Base-by-base conservation (phyloP, 1,139 yeast genomes). In the Magnusiomyces tetraspermus region DNA sequence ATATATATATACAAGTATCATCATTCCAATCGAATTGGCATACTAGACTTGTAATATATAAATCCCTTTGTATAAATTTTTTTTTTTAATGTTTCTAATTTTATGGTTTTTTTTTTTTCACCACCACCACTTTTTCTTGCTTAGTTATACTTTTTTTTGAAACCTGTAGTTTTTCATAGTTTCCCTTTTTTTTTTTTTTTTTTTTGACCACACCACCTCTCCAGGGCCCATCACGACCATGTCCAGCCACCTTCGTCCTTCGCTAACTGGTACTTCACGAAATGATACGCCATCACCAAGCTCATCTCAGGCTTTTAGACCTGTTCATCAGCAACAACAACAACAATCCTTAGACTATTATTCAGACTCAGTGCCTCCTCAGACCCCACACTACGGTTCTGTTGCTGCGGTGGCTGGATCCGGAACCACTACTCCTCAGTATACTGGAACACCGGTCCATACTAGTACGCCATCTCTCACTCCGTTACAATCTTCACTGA, bases 301-400 rank as follows among this genome's bases (percentile, higher is more conserved):
- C 11, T 38, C 42, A 3, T 38, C 42, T 6, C 42, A 24, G 19
- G 46, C 10, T 13, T 43, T 10, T 43, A 22, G 42, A 5, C 24
- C 42, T 21, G 24, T 21, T 4, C 48, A 23, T 6, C 44, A 23
- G 17, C 19, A 37, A 17, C 49, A 46, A 26, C 22, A 21, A 15
- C 50, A 46, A 37, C 50, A 21, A 47, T 38, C 26, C 17, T 30
- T 37, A 21, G 41, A 41, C 15, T 38, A 38, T 19, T 38, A 38
- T 15, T 38, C 24, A 15, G 42, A 38, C 15, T 38, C 42, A 3
- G 23, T 17, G 24, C 42, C 42, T 17, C 42, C 42, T 38, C 42
- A 4, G 8, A 38, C 42, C 24, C 42, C 42, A 19, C 42, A 19
- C 21, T 38, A 38, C 21, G 42, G 42, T 15, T 38, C 42, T 19